A percentile compares a stretch with the other conserved stretches of the same genome.
Conservation (phyloP, 257 asterid genomes). For the Petrea volubilis region DNA sequence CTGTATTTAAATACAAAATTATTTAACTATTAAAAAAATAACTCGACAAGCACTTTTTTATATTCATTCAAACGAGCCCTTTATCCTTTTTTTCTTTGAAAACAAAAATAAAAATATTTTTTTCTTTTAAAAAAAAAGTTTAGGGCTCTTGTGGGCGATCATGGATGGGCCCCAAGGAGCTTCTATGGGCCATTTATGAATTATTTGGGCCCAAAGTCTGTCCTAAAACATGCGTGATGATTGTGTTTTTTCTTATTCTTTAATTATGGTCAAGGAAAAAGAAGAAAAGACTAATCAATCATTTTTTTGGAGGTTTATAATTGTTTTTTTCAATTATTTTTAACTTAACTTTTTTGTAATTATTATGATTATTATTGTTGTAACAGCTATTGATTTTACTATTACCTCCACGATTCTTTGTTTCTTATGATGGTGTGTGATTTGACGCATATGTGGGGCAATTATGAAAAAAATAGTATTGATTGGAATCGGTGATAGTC, state of each 20-base stretch:
- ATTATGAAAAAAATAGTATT: not conserved
- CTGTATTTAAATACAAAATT: too few relatives aligned
- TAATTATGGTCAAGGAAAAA: conserved; percentile 4
- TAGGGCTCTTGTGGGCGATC: not conserved
- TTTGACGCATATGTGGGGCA: not conserved
- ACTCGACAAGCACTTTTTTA: too few relatives aligned
- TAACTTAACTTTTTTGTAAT: not conserved
- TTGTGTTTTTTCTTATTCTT: conserved; percentile 20
- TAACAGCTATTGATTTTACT: conserved; percentile 4
- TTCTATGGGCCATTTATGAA: conserved; percentile 27
- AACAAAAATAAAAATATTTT: too few relatives aligned
- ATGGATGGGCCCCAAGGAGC: conserved; percentile 6
- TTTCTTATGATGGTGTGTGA: not conserved
- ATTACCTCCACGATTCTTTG: conserved; percentile 26
- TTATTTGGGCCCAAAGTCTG: conserved; percentile 22
- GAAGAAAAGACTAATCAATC: conserved; percentile 11
- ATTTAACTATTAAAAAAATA: too few relatives aligned
- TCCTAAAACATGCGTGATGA: conserved; percentile 42
- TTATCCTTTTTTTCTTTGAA: too few relatives aligned
- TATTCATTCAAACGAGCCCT: too few relatives aligned
- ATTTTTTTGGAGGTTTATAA: not conserved
- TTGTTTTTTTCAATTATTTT: not conserved
- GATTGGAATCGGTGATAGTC: too few relatives aligned
- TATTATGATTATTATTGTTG: conserved; percentile 15
- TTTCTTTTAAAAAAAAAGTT: not conserved